A percentile compares a stretch with the other conserved stretches of the same genome.
Evolutionary conservation across 176 grass and related monocot species (phyloP).

Genomic region (Secale cereale): DNA sequence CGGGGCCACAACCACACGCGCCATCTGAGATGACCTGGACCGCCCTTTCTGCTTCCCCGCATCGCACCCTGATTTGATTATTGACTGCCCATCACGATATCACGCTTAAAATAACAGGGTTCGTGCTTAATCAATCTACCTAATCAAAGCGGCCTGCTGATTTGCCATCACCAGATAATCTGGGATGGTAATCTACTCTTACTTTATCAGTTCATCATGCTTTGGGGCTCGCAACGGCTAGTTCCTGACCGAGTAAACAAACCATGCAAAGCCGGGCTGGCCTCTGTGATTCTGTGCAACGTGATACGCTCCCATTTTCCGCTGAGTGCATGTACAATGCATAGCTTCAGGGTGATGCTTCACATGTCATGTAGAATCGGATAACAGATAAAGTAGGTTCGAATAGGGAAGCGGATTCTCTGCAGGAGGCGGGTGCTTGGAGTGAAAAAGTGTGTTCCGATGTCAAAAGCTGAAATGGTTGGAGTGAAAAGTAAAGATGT

Average conservation of each 20-base stretch:
- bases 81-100: neutral
- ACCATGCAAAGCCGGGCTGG: neutral
- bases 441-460: too few relatives aligned
- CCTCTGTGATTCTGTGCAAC: neutral
- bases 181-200: neutral
- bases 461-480: too few relatives aligned
- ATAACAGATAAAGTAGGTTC: too few relatives aligned
- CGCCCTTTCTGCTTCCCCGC: neutral
- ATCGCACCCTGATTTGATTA: neutral
- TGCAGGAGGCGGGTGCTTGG: too few relatives aligned
- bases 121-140: neutral
- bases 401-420: too few relatives aligned
- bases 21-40: neutral
- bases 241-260: neutral
- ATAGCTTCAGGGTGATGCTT: too few relatives aligned
- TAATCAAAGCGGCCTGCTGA: neutral
- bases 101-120: neutral
- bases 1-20: neutral
- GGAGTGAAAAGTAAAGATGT: too few relatives aligned
- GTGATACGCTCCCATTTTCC: neutral
- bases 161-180: neutral
- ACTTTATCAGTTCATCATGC: neutral
- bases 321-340: too few relatives aligned
- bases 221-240: constrained; percentile 43
- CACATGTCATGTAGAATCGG: too few relatives aligned